These are phyloP conservation scores for Diacronema lutheri DNA, from an alignment of 78 protist species.

Conservation along the genomic window DNA sequence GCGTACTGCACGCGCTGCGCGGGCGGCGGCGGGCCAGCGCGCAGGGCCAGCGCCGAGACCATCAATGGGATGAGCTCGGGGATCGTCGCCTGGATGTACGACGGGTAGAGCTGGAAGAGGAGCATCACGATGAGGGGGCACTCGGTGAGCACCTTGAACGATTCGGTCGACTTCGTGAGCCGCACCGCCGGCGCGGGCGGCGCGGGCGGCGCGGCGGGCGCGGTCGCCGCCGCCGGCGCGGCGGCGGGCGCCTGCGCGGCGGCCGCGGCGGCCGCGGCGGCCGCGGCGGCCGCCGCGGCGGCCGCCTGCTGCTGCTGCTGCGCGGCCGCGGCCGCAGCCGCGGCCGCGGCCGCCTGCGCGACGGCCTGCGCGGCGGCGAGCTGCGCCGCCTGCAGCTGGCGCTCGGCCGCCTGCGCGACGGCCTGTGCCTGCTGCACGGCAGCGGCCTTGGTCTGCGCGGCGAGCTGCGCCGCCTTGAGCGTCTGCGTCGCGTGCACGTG, in stretches of 20 bases:
- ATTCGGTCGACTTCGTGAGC: constrained; percentile 10
- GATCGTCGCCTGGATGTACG: constrained; percentile 38
- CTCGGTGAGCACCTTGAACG: constrained; percentile 86
- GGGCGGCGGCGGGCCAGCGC: constrained; percentile 27
- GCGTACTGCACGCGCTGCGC: constrained; percentile 31
- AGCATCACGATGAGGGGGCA: constrained; percentile 88
- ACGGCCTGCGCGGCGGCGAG: too few species aligned
- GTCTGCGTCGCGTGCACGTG: not conserved
- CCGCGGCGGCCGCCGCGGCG: not conserved
- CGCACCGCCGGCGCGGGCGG: not conserved
- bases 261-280: not conserved
- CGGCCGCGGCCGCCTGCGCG: too few species aligned
- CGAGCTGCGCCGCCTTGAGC: not conserved
- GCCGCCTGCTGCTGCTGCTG: not conserved
- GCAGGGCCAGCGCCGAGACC: constrained; percentile 55
- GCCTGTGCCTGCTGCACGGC: not conserved
- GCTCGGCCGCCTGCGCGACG: too few species aligned
- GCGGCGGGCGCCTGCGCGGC: not conserved
- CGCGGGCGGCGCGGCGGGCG: not conserved
- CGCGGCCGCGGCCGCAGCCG: not conserved
- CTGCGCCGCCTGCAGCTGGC: too few species aligned
- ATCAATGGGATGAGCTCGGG: constrained; percentile 66
- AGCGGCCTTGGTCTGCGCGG: not conserved
- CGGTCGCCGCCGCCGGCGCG: not conserved
- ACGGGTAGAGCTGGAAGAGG: constrained; percentile 78